Evolutionary conservation across 805 yeast genomes (phyloP), one percentile per base, ranked within the genome.

Genomic region (Wickerhamiella azymoides): DNA sequence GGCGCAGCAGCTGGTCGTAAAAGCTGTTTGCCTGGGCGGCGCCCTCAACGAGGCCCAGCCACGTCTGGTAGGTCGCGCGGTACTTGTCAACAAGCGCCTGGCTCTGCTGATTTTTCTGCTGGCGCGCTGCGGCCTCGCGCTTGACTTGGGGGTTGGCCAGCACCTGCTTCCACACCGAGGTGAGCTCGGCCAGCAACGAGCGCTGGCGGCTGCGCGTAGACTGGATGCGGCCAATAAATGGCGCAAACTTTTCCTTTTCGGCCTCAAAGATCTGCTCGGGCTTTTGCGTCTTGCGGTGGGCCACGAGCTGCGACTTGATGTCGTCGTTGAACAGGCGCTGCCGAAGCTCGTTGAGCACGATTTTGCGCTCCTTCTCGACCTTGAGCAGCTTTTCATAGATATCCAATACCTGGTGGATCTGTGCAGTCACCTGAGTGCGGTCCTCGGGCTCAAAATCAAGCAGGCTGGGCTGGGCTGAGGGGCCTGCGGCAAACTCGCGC

Each of bases 321-420:
- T 89, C 96, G 62, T 89, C 97, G 11, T 71, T 69, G 55, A 79
- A 92, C 28, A 83, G 77, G 40, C 73, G 73, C 6, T 67, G 70
- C 57, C 85, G 85, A 55, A 89, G 68, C 42, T 78, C 84, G 1
- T 69, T 69, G 30, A 83, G 66, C 1, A 80, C 69, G 33, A 75
- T 68, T 5, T 66, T 60, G 39, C 93, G 75, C 58, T 83, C 92
- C 27, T 72, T 66, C 54, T 77, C 77, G 48, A 85, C 58, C 38
- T 73, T 68, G 47, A 74, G 74, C 55, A 89, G 68, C 47, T 78
- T 79, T 40, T 73, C 74, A 39, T 80, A 64, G 14, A 70, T 60
- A n/a, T 72, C 68, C 47, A 79, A 83, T 2, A 84, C 66, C 18
- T 62, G 59, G 10, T 66, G 65, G 14, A 84, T 66, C 24, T 68